Evolutionary conservation across 2,329 filamentous ascomycete genomes (phyloP).

Genomic region (Rhinocladiella similis): DNA sequence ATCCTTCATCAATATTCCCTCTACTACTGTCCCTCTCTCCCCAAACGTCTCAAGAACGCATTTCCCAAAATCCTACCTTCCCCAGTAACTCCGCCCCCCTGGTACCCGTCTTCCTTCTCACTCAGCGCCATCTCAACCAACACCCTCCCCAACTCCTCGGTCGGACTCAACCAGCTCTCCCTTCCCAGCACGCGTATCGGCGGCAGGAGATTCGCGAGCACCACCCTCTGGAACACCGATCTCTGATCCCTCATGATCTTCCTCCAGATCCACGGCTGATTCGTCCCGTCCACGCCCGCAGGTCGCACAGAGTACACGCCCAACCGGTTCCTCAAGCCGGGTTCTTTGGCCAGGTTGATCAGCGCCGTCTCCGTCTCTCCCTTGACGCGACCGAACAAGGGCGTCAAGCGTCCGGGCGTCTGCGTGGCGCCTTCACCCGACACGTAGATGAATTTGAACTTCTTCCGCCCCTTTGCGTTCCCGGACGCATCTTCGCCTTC

Average conservation of each 20-base stretch:
- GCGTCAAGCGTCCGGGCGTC: constrained; percentile 55
- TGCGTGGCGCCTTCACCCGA: constrained; percentile 63
- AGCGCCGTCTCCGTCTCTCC: constrained; percentile 65
- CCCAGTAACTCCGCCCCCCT: constrained; percentile 7
- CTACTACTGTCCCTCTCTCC: background rate
- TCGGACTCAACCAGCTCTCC: constrained; percentile 33
- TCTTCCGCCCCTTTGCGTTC: background rate
- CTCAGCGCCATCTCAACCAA: constrained; percentile 49
- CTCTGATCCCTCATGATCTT: constrained; percentile 29
- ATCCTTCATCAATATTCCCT: too few relatives aligned
- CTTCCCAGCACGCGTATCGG: constrained; percentile 7
- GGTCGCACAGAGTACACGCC: constrained; percentile 61
- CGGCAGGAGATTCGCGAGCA: constrained; percentile 27
- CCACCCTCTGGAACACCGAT: constrained; percentile 32
- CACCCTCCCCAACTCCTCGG: constrained; percentile 49
- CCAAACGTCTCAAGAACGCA: constrained; percentile 17
- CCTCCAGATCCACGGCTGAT: constrained; percentile 42
- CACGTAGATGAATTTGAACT: constrained; percentile 41
- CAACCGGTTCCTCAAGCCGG: constrained; percentile 47
- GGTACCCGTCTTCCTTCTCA: constrained; percentile 1
- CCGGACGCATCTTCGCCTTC: too few relatives aligned
- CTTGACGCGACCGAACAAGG: constrained; percentile 64
- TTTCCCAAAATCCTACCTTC: constrained; percentile 22
- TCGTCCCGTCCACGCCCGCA: constrained; percentile 55
- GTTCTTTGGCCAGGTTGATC: constrained; percentile 49